Evolutionary conservation across 2,329 filamentous ascomycete species (phyloP).

Genomic region (Rhinocladiella similis): DNA sequence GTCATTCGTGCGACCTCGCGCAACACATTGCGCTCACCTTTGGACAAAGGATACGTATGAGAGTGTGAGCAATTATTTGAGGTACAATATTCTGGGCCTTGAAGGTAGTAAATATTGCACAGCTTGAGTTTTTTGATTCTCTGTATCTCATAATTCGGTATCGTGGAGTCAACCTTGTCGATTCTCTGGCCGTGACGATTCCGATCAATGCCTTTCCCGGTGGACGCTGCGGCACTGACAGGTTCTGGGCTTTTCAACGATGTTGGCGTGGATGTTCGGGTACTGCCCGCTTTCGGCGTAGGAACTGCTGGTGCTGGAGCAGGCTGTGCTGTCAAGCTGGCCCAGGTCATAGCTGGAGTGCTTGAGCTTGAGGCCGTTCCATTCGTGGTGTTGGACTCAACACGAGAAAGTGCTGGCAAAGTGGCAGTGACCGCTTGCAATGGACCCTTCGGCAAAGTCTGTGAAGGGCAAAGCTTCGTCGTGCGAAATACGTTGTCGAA

Average conservation of each 20-base stretch:
- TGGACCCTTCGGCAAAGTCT: conserved; percentile 27
- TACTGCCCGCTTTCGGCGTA: conserved; percentile 21
- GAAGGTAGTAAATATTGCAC: conserved; percentile 63
- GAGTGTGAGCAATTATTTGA: conserved; percentile 59
- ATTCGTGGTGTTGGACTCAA: conserved; percentile 42
- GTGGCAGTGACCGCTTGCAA: conserved; percentile 31
- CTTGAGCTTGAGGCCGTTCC: conserved; percentile 37
- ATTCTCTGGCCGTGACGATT: conserved; percentile 62
- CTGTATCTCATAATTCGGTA: conserved; percentile 56
- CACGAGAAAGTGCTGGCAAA: conserved; percentile 35
- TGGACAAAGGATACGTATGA: conserved; percentile 54
- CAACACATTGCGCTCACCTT: conserved; percentile 54
- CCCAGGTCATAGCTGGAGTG: conserved; percentile 34
- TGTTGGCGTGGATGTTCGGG: conserved; percentile 32
- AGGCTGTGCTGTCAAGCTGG: conserved; percentile 35
- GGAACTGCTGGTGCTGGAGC: conserved; percentile 12
- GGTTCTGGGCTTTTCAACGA: conserved; percentile 42
- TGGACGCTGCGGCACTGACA: conserved; percentile 38
- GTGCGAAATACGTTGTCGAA: conserved; percentile 56
- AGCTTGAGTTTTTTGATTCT: conserved; percentile 63
- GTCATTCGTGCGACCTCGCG: conserved; percentile 63
- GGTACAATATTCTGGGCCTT: conserved; percentile 53
- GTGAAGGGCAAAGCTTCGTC: conserved; percentile 23
- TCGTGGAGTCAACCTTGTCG: conserved; percentile 53
- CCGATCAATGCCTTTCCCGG: conserved; percentile 47